phyloP scores from a whole-genome alignment of 2,329 filamentous ascomycete genomes.

The Acrocalymma vagum region DNA sequence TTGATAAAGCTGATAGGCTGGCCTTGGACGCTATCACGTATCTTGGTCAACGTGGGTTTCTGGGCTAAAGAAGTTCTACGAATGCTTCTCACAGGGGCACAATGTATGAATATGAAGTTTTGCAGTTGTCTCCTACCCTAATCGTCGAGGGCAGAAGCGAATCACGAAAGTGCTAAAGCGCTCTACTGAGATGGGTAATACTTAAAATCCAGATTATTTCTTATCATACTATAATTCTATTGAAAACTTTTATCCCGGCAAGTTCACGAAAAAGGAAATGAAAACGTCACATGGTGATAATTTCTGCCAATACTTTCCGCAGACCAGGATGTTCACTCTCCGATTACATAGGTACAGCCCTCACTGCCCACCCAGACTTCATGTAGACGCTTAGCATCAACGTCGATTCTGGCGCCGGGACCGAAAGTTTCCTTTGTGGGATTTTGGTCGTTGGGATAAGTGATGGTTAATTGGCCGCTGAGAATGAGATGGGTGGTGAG shows the following conservation, averaged over 20 bases:
- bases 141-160: too few relatives aligned
- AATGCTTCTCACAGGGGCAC: too few relatives aligned
- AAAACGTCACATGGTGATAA: too few relatives aligned
- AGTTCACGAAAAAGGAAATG: too few relatives aligned
- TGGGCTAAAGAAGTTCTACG: conserved; percentile 42
- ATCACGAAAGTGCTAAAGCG: too few relatives aligned
- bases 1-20: conserved; percentile 50
- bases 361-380: conserved; percentile 74
- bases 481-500: conserved; percentile 76
- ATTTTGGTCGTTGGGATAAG: conserved; percentile 67
- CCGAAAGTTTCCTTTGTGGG: conserved; percentile 67
- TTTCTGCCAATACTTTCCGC: too few relatives aligned
- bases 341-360: conserved; percentile 74
- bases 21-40: conserved; percentile 57
- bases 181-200: too few relatives aligned
- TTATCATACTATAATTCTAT: too few relatives aligned
- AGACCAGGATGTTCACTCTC: conserved; percentile 61
- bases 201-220: too few relatives aligned
- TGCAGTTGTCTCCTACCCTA: too few relatives aligned
- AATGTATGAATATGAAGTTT: too few relatives aligned
- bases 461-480: conserved; percentile 70
- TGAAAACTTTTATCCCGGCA: too few relatives aligned
- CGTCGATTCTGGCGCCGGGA: conserved; percentile 70
- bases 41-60: conserved; percentile 53
- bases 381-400: conserved; percentile 69